These are phyloP conservation scores for Amanita pseudoporphyria DNA, from an alignment of 768 basidiomycete genomes.

Conservation along the genomic window DNA sequence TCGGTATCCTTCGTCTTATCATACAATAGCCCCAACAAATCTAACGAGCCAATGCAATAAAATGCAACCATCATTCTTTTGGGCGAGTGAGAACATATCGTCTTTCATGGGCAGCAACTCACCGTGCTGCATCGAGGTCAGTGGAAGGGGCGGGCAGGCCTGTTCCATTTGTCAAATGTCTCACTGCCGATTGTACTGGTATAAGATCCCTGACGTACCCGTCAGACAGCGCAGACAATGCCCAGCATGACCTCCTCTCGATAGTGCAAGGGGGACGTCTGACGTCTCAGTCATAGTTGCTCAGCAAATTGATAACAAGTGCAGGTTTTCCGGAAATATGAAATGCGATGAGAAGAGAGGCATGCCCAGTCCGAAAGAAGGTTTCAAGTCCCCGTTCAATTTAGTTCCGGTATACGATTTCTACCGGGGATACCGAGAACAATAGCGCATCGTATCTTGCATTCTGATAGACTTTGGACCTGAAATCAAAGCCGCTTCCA, in stretches of 20 bases:
- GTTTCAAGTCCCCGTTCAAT: background rate
- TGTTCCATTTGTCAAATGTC: slow-evolving; percentile 12
- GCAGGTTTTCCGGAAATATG: slow-evolving; percentile 1
- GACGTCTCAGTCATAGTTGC: slow-evolving; percentile 11
- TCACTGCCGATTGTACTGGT: too few relatives aligned
- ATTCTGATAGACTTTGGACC: background rate
- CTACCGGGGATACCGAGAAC: background rate
- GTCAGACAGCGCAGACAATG: slow-evolving; percentile 63
- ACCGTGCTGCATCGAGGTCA: slow-evolving; percentile 70
- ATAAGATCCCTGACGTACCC: slow-evolving; percentile 19
- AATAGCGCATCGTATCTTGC: background rate
- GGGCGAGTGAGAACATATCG: slow-evolving; percentile 7
- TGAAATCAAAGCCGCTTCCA: slow-evolving; percentile 17
- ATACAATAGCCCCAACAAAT: slow-evolving; percentile 53
- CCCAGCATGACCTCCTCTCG: slow-evolving; percentile 44
- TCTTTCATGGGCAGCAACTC: slow-evolving; percentile 7
- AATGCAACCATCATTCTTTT: slow-evolving; percentile 75
- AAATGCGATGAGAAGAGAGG: background rate
- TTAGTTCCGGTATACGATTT: background rate
- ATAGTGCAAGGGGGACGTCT: slow-evolving; percentile 24
- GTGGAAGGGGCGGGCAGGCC: slow-evolving; percentile 61
- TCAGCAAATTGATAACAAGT: too few relatives aligned
- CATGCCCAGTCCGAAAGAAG: background rate
- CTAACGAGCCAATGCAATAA: slow-evolving; percentile 82
- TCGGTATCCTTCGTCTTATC: slow-evolving; percentile 39